phyloP scores from a whole-genome alignment of 2,329 filamentous ascomycete genomes.

The Knoxdaviesia capensis region DNA sequence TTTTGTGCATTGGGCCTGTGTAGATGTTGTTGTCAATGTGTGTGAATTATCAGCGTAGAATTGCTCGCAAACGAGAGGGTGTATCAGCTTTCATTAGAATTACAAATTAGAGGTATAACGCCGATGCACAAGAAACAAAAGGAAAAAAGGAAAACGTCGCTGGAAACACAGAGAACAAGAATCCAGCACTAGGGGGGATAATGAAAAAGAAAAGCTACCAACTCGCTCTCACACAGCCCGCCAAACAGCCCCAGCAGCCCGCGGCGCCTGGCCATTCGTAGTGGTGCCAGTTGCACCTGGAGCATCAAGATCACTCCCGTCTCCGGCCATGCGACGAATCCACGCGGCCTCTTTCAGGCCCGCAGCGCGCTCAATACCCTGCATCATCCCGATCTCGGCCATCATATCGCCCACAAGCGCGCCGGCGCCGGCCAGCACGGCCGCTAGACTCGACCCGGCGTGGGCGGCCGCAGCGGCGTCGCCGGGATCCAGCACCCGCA shows the following conservation, averaged over 20 bases:
- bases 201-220: conserved; percentile 7
- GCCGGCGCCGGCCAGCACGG: conserved; percentile 26
- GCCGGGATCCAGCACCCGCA: conserved; percentile 22
- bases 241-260: conserved; percentile 27
- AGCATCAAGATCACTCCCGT: too few species aligned
- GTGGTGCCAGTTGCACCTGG: too few species aligned
- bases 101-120: not conserved
- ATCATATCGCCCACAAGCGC: conserved; percentile 37
- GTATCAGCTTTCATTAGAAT: not conserved
- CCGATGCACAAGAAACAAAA: not conserved
- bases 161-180: not conserved
- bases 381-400: conserved; percentile 41
- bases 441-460: conserved; percentile 18
- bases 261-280: too few species aligned
- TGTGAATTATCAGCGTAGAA: too few species aligned
- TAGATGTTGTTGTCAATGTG: too few species aligned
- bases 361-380: conserved; percentile 36
- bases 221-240: conserved; percentile 14
- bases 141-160: not conserved
- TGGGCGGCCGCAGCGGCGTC: conserved; percentile 5
- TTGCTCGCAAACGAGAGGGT: too few species aligned
- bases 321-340: conserved; percentile 33
- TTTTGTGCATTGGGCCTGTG: too few species aligned
- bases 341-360: conserved; percentile 34
- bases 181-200: not conserved